These are phyloP conservation scores for Cryptosporidium parvum DNA, from an alignment of 169 alveolate species.

Conservation along the genomic window DNA sequence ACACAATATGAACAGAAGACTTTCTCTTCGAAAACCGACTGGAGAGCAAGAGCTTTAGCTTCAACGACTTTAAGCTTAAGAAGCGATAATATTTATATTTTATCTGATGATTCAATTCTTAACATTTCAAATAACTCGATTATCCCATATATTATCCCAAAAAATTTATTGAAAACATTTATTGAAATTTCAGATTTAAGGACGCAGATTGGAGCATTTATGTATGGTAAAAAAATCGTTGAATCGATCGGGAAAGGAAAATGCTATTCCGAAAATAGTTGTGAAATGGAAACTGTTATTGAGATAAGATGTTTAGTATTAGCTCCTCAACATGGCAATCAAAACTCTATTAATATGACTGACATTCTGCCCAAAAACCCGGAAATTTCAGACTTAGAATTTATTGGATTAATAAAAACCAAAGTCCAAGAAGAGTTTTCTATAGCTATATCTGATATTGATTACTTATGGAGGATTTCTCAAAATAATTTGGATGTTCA, in stretches of 20 bases:
- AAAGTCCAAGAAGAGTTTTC: slow-evolving; percentile 41
- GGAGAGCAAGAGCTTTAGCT: slow-evolving; percentile 99
- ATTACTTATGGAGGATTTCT: slow-evolving; percentile 33
- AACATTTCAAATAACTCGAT: slow-evolving; percentile 84
- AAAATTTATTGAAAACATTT: slow-evolving; percentile 96
- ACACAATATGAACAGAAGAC: slow-evolving; percentile 98
- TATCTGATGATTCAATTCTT: slow-evolving; percentile 85
- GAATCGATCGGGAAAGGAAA: neutral
- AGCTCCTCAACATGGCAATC: slow-evolving; percentile 98
- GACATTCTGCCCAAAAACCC: slow-evolving; percentile 92
- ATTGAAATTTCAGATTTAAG: slow-evolving; percentile 97
- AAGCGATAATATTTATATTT: slow-evolving; percentile 96
- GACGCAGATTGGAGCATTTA: slow-evolving; percentile 97
- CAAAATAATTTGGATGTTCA: slow-evolving; percentile 33
- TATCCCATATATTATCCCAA: slow-evolving; percentile 96
- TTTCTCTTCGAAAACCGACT: slow-evolving; percentile 97
- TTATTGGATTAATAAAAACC: slow-evolving; percentile 43
- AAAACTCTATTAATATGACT: slow-evolving; percentile 92
- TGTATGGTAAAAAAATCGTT: slow-evolving; percentile 91
- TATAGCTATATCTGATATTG: slow-evolving; percentile 7
- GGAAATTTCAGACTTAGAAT: slow-evolving; percentile 38
- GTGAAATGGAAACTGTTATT: slow-evolving; percentile 83
- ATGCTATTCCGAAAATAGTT: slow-evolving; percentile 1
- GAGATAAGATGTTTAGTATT: slow-evolving; percentile 95
- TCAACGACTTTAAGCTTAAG: slow-evolving; percentile 97